Percentiles rank a stretch among this genome's conserved stretches.
phyloP scores from a whole-genome alignment of 2,329 filamentous ascomycete genomes.

The Escovopsis sp. region DNA sequence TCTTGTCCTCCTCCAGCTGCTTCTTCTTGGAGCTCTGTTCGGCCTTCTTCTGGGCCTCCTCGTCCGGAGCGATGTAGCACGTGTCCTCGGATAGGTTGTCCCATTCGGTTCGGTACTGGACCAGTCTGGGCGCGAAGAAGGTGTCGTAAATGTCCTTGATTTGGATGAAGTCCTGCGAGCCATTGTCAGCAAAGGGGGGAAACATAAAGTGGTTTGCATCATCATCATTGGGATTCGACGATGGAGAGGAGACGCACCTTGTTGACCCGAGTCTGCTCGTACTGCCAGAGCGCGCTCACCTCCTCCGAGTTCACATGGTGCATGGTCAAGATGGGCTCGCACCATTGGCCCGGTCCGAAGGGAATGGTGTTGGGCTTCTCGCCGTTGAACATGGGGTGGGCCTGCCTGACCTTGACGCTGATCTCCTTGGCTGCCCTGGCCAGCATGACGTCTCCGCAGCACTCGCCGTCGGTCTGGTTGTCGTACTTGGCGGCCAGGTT shows the following conservation, averaged over 20 bases:
- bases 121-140: conserved; percentile 31
- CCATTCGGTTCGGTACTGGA: conserved; percentile 31
- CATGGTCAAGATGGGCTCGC: conserved; percentile 42
- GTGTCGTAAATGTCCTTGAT: conserved; percentile 35
- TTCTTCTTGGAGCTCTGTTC: conserved; percentile 17
- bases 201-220: too few species aligned
- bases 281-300: conserved; percentile 36
- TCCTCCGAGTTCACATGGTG: conserved; percentile 40
- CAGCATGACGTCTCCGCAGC: conserved; percentile 39
- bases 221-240: not conserved
- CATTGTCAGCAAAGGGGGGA: not conserved
- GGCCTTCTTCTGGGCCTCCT: conserved; percentile 19
- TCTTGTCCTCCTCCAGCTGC: conserved; percentile 24
- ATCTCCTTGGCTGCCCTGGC: conserved; percentile 32
- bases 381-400: conserved; percentile 40
- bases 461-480: conserved; percentile 26
- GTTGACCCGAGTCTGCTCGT: conserved; percentile 32
- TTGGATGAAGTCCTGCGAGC: conserved; percentile 25
- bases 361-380: conserved; percentile 38
- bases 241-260: conserved; percentile 18
- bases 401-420: conserved; percentile 26
- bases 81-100: conserved; percentile 36
- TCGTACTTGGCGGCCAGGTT: conserved; percentile 33
- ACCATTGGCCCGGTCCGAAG: conserved; percentile 36
- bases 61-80: conserved; percentile 27